Evolutionary conservation across 208 protist genomes (phyloP).

Genomic region (Trypanosoma platydactyli): DNA sequence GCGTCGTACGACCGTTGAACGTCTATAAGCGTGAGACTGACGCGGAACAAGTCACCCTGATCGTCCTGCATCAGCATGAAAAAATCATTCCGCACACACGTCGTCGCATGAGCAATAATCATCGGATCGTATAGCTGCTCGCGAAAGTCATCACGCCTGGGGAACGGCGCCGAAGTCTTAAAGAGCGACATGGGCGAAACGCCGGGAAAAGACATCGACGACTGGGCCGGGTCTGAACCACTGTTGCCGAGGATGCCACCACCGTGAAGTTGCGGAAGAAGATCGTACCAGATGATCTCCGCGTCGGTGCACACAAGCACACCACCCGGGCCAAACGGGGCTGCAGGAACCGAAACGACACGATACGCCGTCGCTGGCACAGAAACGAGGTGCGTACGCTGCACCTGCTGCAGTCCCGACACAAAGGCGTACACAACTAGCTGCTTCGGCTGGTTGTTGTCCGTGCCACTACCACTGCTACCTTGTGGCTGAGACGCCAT

Average conservation of each 20-base stretch:
- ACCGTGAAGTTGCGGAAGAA: conserved; percentile 38
- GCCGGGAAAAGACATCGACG: conserved; percentile 4
- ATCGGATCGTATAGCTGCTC: conserved; percentile 84
- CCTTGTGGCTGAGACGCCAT: not conserved
- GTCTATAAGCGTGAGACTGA: conserved; percentile 72
- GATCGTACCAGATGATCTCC: conserved; percentile 93
- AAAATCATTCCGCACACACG: conserved; percentile 85
- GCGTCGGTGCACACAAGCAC: conserved; percentile 97
- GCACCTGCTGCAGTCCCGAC: conserved; percentile 98
- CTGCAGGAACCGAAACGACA: conserved; percentile 88
- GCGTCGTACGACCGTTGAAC: conserved; percentile 83
- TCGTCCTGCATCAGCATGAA: conserved; percentile 98
- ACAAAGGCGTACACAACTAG: conserved; percentile 97
- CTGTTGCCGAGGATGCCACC: conserved; percentile 26
- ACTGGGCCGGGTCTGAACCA: not conserved
- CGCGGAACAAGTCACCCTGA: conserved; percentile 97
- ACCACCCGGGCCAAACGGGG: conserved; percentile 92
- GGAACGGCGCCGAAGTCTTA: conserved; percentile 74
- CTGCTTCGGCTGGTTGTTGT: conserved; percentile 15
- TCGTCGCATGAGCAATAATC: conserved; percentile 81
- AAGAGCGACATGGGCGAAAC: conserved; percentile 45
- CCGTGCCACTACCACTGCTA: not conserved
- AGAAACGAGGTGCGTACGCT: conserved; percentile 93
- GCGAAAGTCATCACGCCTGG: conserved; percentile 79
- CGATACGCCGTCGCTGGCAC: conserved; percentile 92